Evolutionary conservation across 148 eudicot genomes (phyloP), one percentile per base, ranked within the genome.

Genomic region (Fagopyrum esculentum): DNA sequence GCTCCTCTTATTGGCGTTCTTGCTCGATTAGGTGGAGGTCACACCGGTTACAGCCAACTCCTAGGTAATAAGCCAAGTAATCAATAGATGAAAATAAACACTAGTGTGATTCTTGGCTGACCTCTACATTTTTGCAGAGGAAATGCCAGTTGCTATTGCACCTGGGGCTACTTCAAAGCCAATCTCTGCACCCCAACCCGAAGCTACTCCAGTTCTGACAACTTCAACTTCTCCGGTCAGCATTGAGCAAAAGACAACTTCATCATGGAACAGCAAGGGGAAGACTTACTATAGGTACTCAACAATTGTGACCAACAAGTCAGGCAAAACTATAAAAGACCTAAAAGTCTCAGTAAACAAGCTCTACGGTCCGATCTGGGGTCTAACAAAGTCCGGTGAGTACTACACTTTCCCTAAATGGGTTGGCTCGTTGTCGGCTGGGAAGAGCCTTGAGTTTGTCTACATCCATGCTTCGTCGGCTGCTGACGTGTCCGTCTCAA

Each of bases 1-100:
- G 99, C 99, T 71, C 99, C 99, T 74, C 85, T 95, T 76, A 72
- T 92, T 54, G 99, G 99, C n/a, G 82, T 95, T 56, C 79, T 95
- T 61, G 97, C 99, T 45, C 81, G 98, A 16, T 70, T 95, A 71
- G 84, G 89, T 72, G 88, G 75, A 35, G 98, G 97, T 60, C 91
- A 89, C 74, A 85, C 86, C 19, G 97, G 97, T 56, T 95, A 90
- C 70, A 95, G 84, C 83, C 97, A 95, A 82, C 97, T 92, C 50
- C 89, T 89, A 35, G 71, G 46, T 66, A 66, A 49, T 66, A 66
- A 49, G 12, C 11, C 40, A 35, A 35, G 2, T 35, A 35, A 35
- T 35, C 40, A 35, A 35, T 35, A 35, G 29, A 56, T 56, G 6
- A 15, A 16, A 55, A 57, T n/a, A 29, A 57, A 57, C 26, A 3